Conservation (phyloP, 805 yeast species). For the Candida nemodendra region DNA sequence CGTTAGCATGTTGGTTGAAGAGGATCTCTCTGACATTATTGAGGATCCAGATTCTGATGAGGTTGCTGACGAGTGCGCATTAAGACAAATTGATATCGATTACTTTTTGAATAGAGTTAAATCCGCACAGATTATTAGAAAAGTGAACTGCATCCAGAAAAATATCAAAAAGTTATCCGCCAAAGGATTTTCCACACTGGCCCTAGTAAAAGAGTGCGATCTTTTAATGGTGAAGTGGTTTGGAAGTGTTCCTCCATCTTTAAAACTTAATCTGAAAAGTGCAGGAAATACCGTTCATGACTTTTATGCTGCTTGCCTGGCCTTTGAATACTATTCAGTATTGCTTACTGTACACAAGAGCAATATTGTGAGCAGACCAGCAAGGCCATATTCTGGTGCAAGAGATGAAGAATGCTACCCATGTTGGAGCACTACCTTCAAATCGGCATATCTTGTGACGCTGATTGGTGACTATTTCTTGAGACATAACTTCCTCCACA, state of each 20-base stretch:
- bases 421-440: constrained; percentile 78
- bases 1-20: constrained; percentile 67
- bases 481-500: constrained; percentile 54
- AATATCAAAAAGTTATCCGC: constrained; percentile 26
- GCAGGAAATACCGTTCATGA: constrained; percentile 33
- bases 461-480: constrained; percentile 56
- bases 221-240: constrained; percentile 75
- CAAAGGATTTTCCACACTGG: constrained; percentile 37
- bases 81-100: constrained; percentile 40
- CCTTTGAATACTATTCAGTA: constrained; percentile 67
- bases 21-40: constrained; percentile 60
- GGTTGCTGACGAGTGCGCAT: neutral
- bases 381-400: constrained; percentile 18
- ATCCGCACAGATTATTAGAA: constrained; percentile 64
- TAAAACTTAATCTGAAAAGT: constrained; percentile 45
- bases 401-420: constrained; percentile 50
- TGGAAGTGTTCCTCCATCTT: constrained; percentile 55
- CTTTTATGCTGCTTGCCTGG: constrained; percentile 55
- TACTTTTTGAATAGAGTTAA: constrained; percentile 62
- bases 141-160: constrained; percentile 36
- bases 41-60: constrained; percentile 40
- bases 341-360: constrained; percentile 68
- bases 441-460: constrained; percentile 74
- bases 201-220: constrained; percentile 57
- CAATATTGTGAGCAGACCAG: constrained; percentile 46